A percentile compares a stretch with the other conserved stretches of the same genome.
Evolutionary conservation across 371 early-diverging fungal species (phyloP).

Genomic region (Mortierella sp.): DNA sequence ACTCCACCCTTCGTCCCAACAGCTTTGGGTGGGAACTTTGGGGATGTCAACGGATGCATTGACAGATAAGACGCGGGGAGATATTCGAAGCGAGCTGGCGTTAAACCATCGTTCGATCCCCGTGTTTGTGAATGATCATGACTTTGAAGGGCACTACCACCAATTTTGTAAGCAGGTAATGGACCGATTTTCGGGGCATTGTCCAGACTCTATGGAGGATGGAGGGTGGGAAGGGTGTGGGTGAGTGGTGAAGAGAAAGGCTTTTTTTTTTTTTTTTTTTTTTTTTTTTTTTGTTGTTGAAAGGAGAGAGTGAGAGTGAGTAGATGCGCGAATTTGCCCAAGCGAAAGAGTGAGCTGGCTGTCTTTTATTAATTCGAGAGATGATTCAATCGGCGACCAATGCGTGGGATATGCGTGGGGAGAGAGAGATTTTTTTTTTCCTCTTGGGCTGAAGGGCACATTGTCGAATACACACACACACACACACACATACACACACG

Average conservation of each 20-base stretch:
- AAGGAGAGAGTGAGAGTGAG: not conserved
- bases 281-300: too few relatives aligned
- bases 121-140: constrained; percentile 84
- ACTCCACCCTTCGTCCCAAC: constrained; percentile 61
- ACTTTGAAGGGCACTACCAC: constrained; percentile 89
- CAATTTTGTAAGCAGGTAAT: constrained; percentile 91
- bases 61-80: constrained; percentile 64
- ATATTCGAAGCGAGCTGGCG: constrained; percentile 68
- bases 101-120: constrained; percentile 76
- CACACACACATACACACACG: too few relatives aligned
- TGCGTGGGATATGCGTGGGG: too few relatives aligned
- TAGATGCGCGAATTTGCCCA: too few relatives aligned
- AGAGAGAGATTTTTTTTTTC: too few relatives aligned
- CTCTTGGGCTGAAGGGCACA: too few relatives aligned
- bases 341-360: too few relatives aligned
- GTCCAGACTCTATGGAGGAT: too few relatives aligned
- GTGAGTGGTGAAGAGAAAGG: too few relatives aligned
- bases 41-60: constrained; percentile 79
- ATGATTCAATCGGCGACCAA: too few relatives aligned
- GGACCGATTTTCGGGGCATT: not conserved
- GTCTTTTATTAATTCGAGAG: too few relatives aligned
- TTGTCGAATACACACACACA: too few relatives aligned
- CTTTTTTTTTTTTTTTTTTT: constrained; percentile 1
- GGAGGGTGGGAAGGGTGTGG: not conserved
- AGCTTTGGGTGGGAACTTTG: constrained; percentile 82